Percentiles rank a stretch among this genome's conserved stretches.
Evolutionary conservation across 768 basidiomycete species (phyloP).

Genomic region (Antrodiella citrinella): DNA sequence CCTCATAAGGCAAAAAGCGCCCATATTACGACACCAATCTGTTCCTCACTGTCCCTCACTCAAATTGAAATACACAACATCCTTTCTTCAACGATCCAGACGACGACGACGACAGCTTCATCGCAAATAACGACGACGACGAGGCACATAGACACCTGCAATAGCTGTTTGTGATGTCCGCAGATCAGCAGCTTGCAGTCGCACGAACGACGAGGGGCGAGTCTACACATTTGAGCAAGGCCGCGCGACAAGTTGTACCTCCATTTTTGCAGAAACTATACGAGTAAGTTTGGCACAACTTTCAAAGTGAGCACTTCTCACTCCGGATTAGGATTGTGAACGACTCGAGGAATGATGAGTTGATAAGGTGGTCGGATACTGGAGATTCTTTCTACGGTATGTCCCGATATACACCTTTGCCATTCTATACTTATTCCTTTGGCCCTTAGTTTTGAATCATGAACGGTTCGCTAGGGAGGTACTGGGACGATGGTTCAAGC

Average conservation of each 20-base stretch:
- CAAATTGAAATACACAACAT: too few relatives aligned
- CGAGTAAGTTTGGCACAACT: conserved; percentile 47
- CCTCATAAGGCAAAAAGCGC: too few relatives aligned
- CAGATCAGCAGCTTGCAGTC: conserved; percentile 53
- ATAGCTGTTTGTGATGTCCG: conserved; percentile 27
- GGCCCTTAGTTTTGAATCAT: conserved; percentile 62
- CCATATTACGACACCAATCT: too few relatives aligned
- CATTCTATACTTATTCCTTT: background rate
- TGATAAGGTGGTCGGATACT: conserved; percentile 87
- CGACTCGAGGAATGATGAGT: conserved; percentile 69
- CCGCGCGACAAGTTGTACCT: conserved; percentile 51
- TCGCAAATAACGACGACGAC: background rate
- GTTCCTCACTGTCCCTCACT: too few relatives aligned
- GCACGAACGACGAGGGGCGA: conserved; percentile 34
- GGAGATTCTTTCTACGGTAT: conserved; percentile 91
- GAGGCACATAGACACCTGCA: background rate
- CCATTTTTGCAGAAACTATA: conserved; percentile 91
- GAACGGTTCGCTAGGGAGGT: conserved; percentile 86
- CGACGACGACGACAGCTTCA: background rate
- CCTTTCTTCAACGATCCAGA: background rate
- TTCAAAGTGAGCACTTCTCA: conserved; percentile 11
- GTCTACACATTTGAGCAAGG: conserved; percentile 35
- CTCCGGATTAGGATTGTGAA: conserved; percentile 71
- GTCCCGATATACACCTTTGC: conserved; percentile 2
- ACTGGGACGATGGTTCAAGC: conserved; percentile 94